Percentiles rank a stretch among this genome's conserved stretches.
phyloP scores from a whole-genome alignment of 768 basidiomycete species.

The Panaeolus cyanescens region DNA sequence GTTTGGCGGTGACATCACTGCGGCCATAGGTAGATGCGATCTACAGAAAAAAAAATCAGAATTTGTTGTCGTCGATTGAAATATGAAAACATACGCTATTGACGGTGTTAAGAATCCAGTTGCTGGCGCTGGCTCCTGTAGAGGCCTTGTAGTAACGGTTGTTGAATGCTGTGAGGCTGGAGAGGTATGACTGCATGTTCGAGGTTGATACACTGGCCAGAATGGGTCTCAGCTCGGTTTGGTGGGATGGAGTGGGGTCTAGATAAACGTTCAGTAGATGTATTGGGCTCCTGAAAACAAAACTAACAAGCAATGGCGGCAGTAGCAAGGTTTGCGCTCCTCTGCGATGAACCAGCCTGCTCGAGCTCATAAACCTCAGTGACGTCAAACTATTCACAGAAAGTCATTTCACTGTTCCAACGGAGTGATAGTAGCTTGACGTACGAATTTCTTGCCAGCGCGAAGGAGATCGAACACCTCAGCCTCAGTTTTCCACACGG shows the following conservation, averaged over 20 bases:
- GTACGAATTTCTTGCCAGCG: constrained; percentile 35
- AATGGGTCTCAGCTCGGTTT: constrained; percentile 26
- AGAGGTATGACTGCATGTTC: constrained; percentile 37
- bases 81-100: constrained; percentile 23
- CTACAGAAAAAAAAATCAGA: constrained; percentile 12
- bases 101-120: constrained; percentile 37
- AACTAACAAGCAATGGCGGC: constrained; percentile 30
- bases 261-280: neutral
- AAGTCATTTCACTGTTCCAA: neutral
- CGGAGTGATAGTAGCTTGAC: constrained; percentile 9
- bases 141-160: constrained; percentile 43
- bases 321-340: constrained; percentile 13
- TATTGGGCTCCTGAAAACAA: neutral
- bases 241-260: constrained; percentile 35
- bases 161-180: constrained; percentile 39
- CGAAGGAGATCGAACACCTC: constrained; percentile 37
- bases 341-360: constrained; percentile 16
- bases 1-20: constrained; percentile 27
- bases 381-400: constrained; percentile 36
- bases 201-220: constrained; percentile 28
- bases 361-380: constrained; percentile 40
- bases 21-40: constrained; percentile 24
- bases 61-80: neutral
- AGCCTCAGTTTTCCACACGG: constrained; percentile 42
- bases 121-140: constrained; percentile 38